Conservation (phyloP, 2,329 filamentous ascomycete genomes). For the Podosphaera fusca region DNA sequence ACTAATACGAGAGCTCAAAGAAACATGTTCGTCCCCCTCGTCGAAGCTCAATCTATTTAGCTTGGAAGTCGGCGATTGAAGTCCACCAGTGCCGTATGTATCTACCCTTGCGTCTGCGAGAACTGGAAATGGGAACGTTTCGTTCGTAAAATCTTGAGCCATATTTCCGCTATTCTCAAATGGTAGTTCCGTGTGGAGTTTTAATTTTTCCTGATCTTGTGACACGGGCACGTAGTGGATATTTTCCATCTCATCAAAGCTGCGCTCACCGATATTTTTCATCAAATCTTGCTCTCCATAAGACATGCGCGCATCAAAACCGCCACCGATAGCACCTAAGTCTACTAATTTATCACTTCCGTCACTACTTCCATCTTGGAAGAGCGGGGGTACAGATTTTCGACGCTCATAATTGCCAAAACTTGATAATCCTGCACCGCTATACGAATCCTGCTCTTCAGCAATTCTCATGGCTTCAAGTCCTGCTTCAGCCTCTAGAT, state of each 20-base stretch:
- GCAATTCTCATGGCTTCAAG: constrained; percentile 65
- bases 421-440: constrained; percentile 29
- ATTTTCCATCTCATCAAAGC: constrained; percentile 19
- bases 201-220: constrained; percentile 16
- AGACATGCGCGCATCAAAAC: constrained; percentile 36
- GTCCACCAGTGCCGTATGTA: constrained; percentile 70
- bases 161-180: constrained; percentile 14
- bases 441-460: constrained; percentile 50
- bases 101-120: constrained; percentile 36
- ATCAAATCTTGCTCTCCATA: constrained; percentile 27
- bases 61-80: constrained; percentile 50
- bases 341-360: constrained; percentile 28
- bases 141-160: constrained; percentile 21
- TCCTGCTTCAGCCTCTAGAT: constrained; percentile 69
- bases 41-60: constrained; percentile 71
- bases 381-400: constrained; percentile 15
- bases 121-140: constrained; percentile 31
- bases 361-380: constrained; percentile 30
- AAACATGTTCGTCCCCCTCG: constrained; percentile 61
- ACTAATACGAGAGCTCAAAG: constrained; percentile 24
- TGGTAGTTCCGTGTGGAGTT: constrained; percentile 11
- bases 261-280: constrained; percentile 14
- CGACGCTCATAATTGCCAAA: constrained; percentile 25
- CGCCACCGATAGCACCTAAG: constrained; percentile 50
- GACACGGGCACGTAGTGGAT: constrained; percentile 25